These are phyloP conservation scores for Fagus crenata DNA, from an alignment of 306 rosid species.

Conservation along the genomic window DNA sequence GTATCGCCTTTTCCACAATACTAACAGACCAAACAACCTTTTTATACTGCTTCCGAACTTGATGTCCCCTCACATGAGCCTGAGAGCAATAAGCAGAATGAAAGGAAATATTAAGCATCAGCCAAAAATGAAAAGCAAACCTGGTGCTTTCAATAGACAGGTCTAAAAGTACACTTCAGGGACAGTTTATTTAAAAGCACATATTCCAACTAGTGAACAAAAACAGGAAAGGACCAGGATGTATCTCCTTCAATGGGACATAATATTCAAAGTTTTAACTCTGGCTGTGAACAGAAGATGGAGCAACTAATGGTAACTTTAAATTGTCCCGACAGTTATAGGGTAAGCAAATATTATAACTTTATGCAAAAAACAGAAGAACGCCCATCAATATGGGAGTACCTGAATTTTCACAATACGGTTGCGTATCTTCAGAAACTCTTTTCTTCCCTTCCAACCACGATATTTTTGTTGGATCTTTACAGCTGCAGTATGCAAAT, in stretches of 20 bases:
- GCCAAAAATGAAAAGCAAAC: constrained; percentile 6
- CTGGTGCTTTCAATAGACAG: too few relatives aligned
- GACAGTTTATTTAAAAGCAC: neutral
- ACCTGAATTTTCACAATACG: constrained; percentile 74
- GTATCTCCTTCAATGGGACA: neutral
- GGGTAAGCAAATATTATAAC: neutral
- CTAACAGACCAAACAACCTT: constrained; percentile 73
- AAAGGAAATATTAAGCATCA: constrained; percentile 4
- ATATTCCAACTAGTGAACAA: neutral
- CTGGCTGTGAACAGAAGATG: neutral
- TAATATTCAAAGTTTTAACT: neutral
- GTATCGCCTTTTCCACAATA: constrained; percentile 65
- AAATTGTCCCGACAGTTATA: neutral
- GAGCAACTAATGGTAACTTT: neutral
- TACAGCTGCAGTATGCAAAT: constrained; percentile 67
- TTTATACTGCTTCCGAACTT: constrained; percentile 66
- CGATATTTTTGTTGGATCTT: constrained; percentile 64
- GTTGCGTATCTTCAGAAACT: constrained; percentile 54
- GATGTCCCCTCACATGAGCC: constrained; percentile 81
- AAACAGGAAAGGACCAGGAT: neutral
- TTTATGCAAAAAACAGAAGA: constrained; percentile 4
- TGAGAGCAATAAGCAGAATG: constrained; percentile 27
- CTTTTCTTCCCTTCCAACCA: constrained; percentile 75
- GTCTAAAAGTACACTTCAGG: too few relatives aligned
- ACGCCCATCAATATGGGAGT: constrained; percentile 17